Evolutionary conservation across 495 filamentous ascomycete species (phyloP).

Genomic region (Penicillium longicatenatum): DNA sequence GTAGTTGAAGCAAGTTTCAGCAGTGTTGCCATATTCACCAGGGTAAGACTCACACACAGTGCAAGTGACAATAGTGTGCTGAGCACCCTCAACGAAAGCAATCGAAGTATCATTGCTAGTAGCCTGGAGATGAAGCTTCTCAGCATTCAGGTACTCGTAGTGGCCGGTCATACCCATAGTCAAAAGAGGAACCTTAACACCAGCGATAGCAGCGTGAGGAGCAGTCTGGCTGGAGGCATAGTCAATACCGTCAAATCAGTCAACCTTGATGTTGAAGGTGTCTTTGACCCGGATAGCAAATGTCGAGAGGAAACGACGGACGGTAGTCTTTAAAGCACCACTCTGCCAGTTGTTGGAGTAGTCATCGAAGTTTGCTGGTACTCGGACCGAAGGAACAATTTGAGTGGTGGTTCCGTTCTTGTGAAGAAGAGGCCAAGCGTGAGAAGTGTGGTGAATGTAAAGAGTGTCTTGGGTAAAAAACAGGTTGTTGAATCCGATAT

Average conservation of each 20-base stretch:
- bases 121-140: constrained; percentile 15
- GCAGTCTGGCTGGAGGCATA: constrained; percentile 11
- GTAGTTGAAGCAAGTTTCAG: constrained; percentile 6
- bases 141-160: constrained; percentile 18
- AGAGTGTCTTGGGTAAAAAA: constrained; percentile 14
- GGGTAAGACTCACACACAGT: constrained; percentile 15
- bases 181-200: constrained; percentile 13
- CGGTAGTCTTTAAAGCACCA: constrained; percentile 14
- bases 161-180: constrained; percentile 21
- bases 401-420: constrained; percentile 11
- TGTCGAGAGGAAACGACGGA: constrained; percentile 10
- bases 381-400: constrained; percentile 12
- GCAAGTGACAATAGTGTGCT: constrained; percentile 15
- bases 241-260: constrained; percentile 11
- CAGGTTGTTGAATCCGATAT: constrained; percentile 14
- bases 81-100: constrained; percentile 15
- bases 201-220: constrained; percentile 1
- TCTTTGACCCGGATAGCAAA: constrained; percentile 12
- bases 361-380: background rate
- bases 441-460: constrained; percentile 8
- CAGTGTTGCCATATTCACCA: constrained; percentile 11
- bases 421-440: constrained; percentile 16
- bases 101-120: constrained; percentile 14
- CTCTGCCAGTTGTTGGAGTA: constrained; percentile 1
- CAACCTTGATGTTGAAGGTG: background rate